phyloP scores from a whole-genome alignment of 139 green algal genomes.

The Chlorella sp. region DNA sequence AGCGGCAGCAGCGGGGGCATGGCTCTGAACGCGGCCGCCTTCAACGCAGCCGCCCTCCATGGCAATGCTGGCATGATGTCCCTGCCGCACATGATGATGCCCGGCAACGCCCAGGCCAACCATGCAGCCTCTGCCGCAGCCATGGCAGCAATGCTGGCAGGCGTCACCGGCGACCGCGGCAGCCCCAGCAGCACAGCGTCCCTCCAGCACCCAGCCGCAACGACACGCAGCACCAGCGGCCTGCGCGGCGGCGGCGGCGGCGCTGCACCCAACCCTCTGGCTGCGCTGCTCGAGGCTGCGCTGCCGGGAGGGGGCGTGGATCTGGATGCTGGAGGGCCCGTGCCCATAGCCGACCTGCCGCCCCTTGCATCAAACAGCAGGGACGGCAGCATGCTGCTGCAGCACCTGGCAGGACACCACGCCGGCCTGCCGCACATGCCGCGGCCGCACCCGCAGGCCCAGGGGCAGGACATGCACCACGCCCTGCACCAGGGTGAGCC shows the following conservation, averaged over 20 bases:
- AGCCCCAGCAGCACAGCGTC: conserved; percentile 10
- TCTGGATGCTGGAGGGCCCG: not conserved
- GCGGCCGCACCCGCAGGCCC: not conserved
- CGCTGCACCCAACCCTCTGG: not conserved
- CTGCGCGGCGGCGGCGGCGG: not conserved
- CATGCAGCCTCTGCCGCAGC: not conserved
- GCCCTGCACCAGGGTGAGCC: no score
- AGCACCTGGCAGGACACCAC: not conserved
- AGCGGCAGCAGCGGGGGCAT: not conserved
- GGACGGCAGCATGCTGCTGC: not conserved
- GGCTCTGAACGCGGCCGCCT: not conserved
- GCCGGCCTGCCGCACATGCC: not conserved
- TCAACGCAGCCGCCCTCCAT: not conserved
- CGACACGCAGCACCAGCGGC: not conserved
- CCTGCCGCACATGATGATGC: not conserved
- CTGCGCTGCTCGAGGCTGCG: conserved; percentile 10
- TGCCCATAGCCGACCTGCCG: not conserved
- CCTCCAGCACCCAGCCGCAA: not conserved
- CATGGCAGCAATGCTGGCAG: not conserved
- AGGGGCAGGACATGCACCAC: not conserved
- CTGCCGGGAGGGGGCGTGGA: not conserved
- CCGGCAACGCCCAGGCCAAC: not conserved
- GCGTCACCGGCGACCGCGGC: not conserved
- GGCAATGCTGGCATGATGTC: no score
- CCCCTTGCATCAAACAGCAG: not conserved